Percentiles rank a stretch among this genome's conserved stretches.
Conservation (phyloP, 352 stramenopile genomes). For the Pythium vanterpoolii region DNA sequence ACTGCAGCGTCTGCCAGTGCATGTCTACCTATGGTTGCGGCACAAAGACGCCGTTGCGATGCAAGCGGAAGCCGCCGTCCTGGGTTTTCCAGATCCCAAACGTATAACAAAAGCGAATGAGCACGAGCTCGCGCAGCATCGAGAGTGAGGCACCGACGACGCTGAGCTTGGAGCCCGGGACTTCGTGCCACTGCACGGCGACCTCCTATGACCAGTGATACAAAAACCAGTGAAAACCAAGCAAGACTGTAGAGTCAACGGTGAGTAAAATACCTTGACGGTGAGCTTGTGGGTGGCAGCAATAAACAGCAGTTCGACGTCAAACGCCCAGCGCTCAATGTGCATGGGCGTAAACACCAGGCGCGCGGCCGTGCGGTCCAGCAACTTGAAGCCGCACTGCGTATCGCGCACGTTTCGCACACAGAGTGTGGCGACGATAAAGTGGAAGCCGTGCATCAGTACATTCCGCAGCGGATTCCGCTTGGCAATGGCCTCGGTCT, state of each 20-base stretch:
- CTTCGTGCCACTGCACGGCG: conserved; percentile 89
- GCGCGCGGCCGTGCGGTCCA: conserved; percentile 79
- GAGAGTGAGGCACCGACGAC: conserved; percentile 85
- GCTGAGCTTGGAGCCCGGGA: conserved; percentile 90
- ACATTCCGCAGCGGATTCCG: conserved; percentile 86
- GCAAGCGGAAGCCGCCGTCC: conserved; percentile 68
- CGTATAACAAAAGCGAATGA: conserved; percentile 89
- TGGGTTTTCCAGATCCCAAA: conserved; percentile 80
- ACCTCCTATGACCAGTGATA: conserved; percentile 68
- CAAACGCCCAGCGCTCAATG: conserved; percentile 93
- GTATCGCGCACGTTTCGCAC: conserved; percentile 89
- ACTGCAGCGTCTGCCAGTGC: too few relatives aligned
- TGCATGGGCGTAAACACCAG: conserved; percentile 90
- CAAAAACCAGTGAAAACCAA: neutral
- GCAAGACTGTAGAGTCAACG: neutral
- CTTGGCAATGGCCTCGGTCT: conserved; percentile 83
- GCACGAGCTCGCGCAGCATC: conserved; percentile 92
- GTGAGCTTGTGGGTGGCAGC: conserved; percentile 49
- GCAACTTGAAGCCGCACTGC: conserved; percentile 95
- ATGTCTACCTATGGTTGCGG: neutral
- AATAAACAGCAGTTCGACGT: conserved; percentile 93
- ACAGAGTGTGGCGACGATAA: conserved; percentile 87
- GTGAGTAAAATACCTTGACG: conserved; percentile 43
- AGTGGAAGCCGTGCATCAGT: conserved; percentile 92
- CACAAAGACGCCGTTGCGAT: conserved; percentile 21